Conservation (phyloP, 768 basidiomycete genomes). For the Tylopilus vinaceipallidus region DNA sequence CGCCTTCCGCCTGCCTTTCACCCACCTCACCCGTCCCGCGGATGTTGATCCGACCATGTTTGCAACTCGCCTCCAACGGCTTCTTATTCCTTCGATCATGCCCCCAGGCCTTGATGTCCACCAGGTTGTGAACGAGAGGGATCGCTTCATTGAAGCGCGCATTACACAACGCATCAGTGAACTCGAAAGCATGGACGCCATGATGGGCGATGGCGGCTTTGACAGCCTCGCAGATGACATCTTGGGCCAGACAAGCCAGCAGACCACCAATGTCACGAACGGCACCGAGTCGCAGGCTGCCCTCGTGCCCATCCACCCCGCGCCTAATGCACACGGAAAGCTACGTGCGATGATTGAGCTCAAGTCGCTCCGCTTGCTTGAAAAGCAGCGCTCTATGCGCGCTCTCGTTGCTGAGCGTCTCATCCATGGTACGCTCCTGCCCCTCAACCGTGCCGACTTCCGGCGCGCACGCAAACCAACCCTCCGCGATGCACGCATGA, state of each 20-base stretch:
- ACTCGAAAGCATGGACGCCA: conserved; percentile 75
- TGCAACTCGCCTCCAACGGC: conserved; percentile 72
- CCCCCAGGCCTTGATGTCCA: conserved; percentile 92
- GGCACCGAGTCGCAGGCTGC: conserved; percentile 26
- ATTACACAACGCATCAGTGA: conserved; percentile 87
- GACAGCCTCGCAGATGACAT: conserved; percentile 47
- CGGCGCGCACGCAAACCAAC: conserved; percentile 82
- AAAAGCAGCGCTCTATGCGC: conserved; percentile 87
- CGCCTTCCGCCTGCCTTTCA: conserved; percentile 81
- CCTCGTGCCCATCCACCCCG: conserved; percentile 41
- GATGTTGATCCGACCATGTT: conserved; percentile 61
- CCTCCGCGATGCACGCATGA: conserved; percentile 84
- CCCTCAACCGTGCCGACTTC: conserved; percentile 90
- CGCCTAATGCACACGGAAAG: conserved; percentile 72
- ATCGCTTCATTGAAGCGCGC: conserved; percentile 86
- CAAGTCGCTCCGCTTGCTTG: conserved; percentile 82
- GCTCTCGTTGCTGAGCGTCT: conserved; percentile 85
- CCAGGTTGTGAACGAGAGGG: conserved; percentile 86
- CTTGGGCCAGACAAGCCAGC: conserved; percentile 5
- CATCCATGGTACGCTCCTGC: conserved; percentile 82
- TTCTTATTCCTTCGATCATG: conserved; percentile 86
- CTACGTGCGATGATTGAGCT: conserved; percentile 91
- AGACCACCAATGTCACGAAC: conserved; percentile 30
- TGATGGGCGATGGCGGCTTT: conserved; percentile 74
- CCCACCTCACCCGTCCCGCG: conserved; percentile 66